Evolutionary conservation across 352 stramenopile genomes (phyloP), one percentile per base, ranked within the genome.

Genomic region (Globisporangium perplexum): DNA sequence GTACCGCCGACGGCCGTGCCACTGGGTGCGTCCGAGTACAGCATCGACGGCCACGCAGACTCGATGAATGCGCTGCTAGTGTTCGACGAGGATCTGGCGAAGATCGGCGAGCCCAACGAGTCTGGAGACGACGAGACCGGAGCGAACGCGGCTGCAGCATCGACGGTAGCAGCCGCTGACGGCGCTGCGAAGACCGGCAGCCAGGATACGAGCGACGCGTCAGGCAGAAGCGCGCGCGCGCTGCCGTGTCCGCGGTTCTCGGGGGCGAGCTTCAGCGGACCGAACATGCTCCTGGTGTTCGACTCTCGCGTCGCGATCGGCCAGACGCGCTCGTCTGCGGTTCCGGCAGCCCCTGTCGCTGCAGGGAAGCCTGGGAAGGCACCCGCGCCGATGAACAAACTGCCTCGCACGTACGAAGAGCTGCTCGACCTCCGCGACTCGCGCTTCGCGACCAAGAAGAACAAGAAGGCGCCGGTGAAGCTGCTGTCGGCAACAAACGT

Each of bases 221-320:
- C 39, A 18, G 39, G 30, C 20, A 57, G 49, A 4, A 63, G 42
- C 14, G 69, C 69, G 18, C 69, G 60, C 42, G 69, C 60, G 38
- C 60, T 91, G 28, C 84, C 84, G 7, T 93, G 83, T 52, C 84
- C 82, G 31, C 77, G 84, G 0, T 83, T 95, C 45, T 93, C 77
- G 3, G 82, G 84, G 17, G 84, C 75, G 22, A 82, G 67, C 53
- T 95, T 95, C 47, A 93, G 84, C 50, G 84, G 84, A 0, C 84
- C 84, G 26, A 95, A 95, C 45, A 83, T 90, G 68, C 65, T 95
- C 31, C 54, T 95, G 11, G 69, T 93, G 31, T 95, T 95, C 48
- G 84, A 95, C 51, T 93, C 84, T 22, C 82, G 82, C 0, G 70
- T 88, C 1, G 83, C 81, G 28, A 90, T 94, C 26, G 81, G 79